phyloP scores from a whole-genome alignment of 2,329 filamentous ascomycete genomes.

The Venturiaceae sp. region DNA sequence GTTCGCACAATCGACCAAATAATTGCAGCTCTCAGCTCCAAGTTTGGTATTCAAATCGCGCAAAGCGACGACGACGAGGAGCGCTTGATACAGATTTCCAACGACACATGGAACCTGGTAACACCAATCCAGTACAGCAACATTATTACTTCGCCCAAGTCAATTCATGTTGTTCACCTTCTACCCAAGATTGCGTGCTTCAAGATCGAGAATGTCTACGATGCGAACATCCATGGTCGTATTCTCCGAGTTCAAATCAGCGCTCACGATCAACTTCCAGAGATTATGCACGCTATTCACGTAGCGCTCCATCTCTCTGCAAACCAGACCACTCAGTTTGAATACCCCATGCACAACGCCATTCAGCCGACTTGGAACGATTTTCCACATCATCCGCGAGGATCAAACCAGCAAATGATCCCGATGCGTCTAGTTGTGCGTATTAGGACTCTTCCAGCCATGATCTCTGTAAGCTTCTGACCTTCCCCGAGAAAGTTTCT shows the following conservation, averaged over 20 bases:
- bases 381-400: neutral
- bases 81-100: neutral
- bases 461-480: neutral
- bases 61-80: neutral
- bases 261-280: neutral
- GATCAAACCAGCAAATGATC: neutral
- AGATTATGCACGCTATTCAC: neutral
- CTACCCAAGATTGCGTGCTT: neutral
- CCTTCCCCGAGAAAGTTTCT: neutral
- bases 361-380: neutral
- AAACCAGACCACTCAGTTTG: neutral
- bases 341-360: neutral
- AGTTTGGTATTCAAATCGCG: neutral
- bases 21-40: neutral
- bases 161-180: neutral
- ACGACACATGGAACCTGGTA: neutral
- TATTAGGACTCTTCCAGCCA: neutral
- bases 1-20: neutral
- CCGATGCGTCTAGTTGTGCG: neutral
- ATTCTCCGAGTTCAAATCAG: neutral
- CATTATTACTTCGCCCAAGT: neutral
- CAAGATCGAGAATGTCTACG: neutral
- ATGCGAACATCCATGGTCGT: neutral
- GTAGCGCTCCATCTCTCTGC: neutral
- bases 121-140: neutral